Base-by-base conservation (phyloP, 768 basidiomycete genomes). In the Suillus cothurnatus region DNA sequence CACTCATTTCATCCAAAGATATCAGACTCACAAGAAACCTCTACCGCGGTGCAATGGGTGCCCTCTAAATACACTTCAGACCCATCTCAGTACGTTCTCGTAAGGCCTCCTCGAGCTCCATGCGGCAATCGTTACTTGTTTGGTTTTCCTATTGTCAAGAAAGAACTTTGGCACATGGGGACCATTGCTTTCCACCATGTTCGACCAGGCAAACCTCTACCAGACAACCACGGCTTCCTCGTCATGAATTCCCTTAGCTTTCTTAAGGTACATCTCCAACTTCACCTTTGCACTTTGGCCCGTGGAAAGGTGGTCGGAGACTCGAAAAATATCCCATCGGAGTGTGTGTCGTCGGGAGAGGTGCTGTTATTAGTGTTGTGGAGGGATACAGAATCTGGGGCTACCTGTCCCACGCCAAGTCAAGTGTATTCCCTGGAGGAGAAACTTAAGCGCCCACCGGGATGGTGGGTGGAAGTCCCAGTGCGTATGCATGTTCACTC, bases 401-500 rank as follows among this genome's bases (percentile, higher is more conserved):
- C 19, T 3, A 23, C 2, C 41, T 62, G 50, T 53, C 61, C 61
- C 19, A 38, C 49, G 17, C 50, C 5, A 34, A 32, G 47, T 31
- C 61, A 62, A 28, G 52, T 36, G 31, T n/a, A 23, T 31, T 8
- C 4, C 17, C 9, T 62, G 34, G 28, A 39, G 34, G 3, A 14
- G 14, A 62, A 61, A 28, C 52, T 62, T 19, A 5, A 31, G 47
- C 61, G 21, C 45, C 23, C 61, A 50, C 41, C 63, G 4, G 31
- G 61, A 38, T 55, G 61, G 61, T 55, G 61, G 49, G 47, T 62
- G 6, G 49, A 55, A 11, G 0, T 15, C 31, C 17, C 8, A 15
- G 32, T 34, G 12, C 6, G n/a, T 34, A 56, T 23, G 12, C 12
- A 36, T 56, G 2, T 9, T 26, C 15, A 31, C 17, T 52, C 8